Base-by-base conservation (phyloP, 2,329 filamentous ascomycete species). In the Botrytis tulipae region DNA sequence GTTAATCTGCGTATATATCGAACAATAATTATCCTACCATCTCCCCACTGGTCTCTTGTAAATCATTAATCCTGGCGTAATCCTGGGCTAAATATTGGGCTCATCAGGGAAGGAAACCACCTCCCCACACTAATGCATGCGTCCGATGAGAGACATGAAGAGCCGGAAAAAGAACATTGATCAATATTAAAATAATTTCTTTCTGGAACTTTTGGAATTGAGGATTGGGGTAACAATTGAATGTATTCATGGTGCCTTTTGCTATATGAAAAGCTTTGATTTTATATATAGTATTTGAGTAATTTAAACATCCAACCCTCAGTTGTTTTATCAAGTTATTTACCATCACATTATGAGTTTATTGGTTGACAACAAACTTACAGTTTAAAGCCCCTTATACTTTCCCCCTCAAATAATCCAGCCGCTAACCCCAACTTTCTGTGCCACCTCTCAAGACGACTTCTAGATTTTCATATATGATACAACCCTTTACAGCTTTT, bases 151-250 rank as follows among this genome's bases (percentile, higher is more conserved):
- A 66, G 65, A 68, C 66, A 68, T 68, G 35, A 25, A n/a, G 25
- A 54, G 46, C 46, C 65, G 46, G 46, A 40, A 68, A 54, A 54
- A n/a, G 46, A 68, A 57, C 8, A 57, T 25, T 57, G 35, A 57
- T 54, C 1, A n/a, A 40, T 57, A 57, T 54, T 57, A 57, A 42
- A 57, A 68, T 68, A 57, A 68, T 57, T 42, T 68, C 35, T 16
- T 57, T 68, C 66, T 68, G 66, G 65, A 67, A 54, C 65, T 7
- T 54, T 54, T 54, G 32, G 65, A 54, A 67, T 67, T 67, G 60
- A 9, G 60, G 37, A 42, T 42, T 35, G 9, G 46, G 22, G n/a
- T n/a, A 32, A 57, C 14, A 40, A 12, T 25, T 18, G 48, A 18
- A 54, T 40, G 46, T 22, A 54, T 54, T 40, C 8, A 8, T 40